Evolutionary conservation across 1,284 basidiomycete genomes (phyloP), one percentile per base, ranked within the genome.

Genomic region (Ceratobasidium sp.): DNA sequence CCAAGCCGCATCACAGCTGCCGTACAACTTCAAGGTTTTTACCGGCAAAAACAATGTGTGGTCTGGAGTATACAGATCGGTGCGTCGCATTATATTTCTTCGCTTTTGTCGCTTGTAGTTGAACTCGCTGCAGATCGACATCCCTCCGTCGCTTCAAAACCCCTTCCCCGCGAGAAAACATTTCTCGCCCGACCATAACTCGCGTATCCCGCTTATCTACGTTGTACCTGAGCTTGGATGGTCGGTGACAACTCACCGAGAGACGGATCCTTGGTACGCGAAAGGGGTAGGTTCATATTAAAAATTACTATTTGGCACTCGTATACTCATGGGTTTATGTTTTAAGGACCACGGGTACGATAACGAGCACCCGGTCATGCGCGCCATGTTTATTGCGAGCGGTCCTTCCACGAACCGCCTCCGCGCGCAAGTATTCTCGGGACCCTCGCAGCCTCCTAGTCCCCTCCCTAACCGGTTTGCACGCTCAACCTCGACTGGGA

Each of bases 371-470:
- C 81, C 85, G 9, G 87, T 92, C 2, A 97, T 97, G 96, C 90
- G 91, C 75, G 95, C 95, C 0, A 92, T 95, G 82, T 97, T 97
- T 83, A 91, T 97, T 78, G 94, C 94, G 1, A 92, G 94, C 81
- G 95, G 95, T 0, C 95, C 95, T 0, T 95, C 95, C 82, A 90
- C 92, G 13, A 57, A 73, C 70, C 70, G 70, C 22, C 57, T 62
- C 17, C 56, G 70, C 15, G 70, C 70, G 15, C 32, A 62, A 40
- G 70, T 51, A 0, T 73, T 62, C 34, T 57, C 68, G 83, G 82
- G 54, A 70, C 80, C 6, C 71, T 61, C 49, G 25, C 74, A 54
- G 76, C 82, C 25, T 75, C 78, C 43, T 67, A 78, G 32, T 61
- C 56, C 46, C 62, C 2, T 43, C 25, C 37, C 49, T 7, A 57